A percentile compares a stretch with the other conserved stretches of the same genome.
Conservation (phyloP, 1,284 basidiomycete species). For the Amylostereum areolatum region DNA sequence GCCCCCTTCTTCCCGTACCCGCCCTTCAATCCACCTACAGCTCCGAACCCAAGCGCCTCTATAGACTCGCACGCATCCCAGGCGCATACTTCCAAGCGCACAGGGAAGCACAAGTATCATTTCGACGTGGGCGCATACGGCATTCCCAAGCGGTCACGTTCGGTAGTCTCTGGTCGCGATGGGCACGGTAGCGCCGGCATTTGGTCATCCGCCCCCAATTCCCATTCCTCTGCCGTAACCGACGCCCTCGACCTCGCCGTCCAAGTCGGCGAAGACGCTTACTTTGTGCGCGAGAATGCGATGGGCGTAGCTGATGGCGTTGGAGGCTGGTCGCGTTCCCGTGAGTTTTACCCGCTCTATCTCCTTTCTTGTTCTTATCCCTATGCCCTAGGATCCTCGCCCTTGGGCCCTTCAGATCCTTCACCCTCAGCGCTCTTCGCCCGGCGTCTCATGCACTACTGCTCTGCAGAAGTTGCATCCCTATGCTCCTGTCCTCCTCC, state of each 20-base stretch:
- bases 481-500: neutral
- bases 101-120: constrained; percentile 43
- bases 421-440: constrained; percentile 77
- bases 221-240: constrained; percentile 4
- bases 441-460: constrained; percentile 83
- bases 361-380: neutral
- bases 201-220: constrained; percentile 9
- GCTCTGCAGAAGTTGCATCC: constrained; percentile 43
- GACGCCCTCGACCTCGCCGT: constrained; percentile 46
- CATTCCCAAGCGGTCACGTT: constrained; percentile 39
- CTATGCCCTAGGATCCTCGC: neutral
- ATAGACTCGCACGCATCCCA: constrained; percentile 19
- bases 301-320: constrained; percentile 89
- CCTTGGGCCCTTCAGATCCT: constrained; percentile 19
- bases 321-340: constrained; percentile 72
- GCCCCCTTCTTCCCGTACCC: constrained; percentile 35
- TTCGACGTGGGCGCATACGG: constrained; percentile 73
- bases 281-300: constrained; percentile 77
- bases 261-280: constrained; percentile 82
- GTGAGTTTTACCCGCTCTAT: constrained; percentile 20
- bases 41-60: constrained; percentile 21
- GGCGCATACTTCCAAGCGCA: constrained; percentile 25
- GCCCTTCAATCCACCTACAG: constrained; percentile 24
- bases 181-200: constrained; percentile 19
- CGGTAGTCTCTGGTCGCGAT: constrained; percentile 24